Evolutionary conservation across 2,329 filamentous ascomycete species (phyloP).

Genomic region (Epichloe scottii): DNA sequence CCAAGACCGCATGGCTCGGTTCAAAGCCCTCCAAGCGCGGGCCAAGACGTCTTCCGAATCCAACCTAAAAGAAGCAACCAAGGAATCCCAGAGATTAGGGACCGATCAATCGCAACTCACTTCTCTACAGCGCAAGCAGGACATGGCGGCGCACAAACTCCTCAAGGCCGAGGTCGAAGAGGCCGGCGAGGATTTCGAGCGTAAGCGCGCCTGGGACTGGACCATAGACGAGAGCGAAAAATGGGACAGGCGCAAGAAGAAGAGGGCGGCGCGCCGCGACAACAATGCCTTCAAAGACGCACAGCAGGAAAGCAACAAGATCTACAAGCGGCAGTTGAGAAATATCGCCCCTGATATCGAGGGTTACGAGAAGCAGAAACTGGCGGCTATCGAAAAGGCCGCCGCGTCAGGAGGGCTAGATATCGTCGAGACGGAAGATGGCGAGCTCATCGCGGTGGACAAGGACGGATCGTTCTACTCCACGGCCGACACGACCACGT

Average conservation of each 20-base stretch:
- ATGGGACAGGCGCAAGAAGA: constrained; percentile 85
- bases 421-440: constrained; percentile 89
- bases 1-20: constrained; percentile 63
- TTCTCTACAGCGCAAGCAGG: constrained; percentile 72
- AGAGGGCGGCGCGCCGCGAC: constrained; percentile 70
- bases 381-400: constrained; percentile 71
- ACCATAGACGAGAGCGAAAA: constrained; percentile 86
- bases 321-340: constrained; percentile 83
- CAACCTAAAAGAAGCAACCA: constrained; percentile 74
- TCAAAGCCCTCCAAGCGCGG: constrained; percentile 76
- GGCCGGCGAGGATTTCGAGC: constrained; percentile 82
- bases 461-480: constrained; percentile 84
- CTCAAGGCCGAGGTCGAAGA: constrained; percentile 85
- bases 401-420: constrained; percentile 76
- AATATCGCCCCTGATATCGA: constrained; percentile 68
- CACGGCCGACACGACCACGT: constrained; percentile 69
- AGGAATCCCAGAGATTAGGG: constrained; percentile 67
- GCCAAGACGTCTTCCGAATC: constrained; percentile 58
- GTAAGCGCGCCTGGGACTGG: constrained; percentile 98
- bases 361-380: constrained; percentile 77
- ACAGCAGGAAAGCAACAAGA: constrained; percentile 72
- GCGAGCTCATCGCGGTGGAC: constrained; percentile 89
- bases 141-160: constrained; percentile 81
- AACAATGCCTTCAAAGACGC: constrained; percentile 88
- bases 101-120: constrained; percentile 67